Percentiles rank a stretch among this genome's conserved stretches.
Conservation (phyloP, 345 rosid genomes). For the Populus tremula region DNA sequence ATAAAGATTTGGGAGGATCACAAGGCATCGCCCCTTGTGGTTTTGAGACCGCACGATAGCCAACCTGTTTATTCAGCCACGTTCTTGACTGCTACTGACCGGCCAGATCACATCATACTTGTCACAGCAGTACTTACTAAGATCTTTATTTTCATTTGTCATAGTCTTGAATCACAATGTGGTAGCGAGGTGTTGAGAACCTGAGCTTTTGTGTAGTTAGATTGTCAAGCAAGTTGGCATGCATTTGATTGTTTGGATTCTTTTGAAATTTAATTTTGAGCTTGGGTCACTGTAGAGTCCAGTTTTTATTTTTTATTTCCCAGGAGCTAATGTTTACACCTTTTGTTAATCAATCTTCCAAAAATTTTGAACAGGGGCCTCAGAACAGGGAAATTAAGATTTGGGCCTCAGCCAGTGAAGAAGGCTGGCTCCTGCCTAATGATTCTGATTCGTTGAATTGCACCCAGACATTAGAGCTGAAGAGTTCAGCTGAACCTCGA, state of each 20-base stretch:
- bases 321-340: not conserved
- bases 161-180: not conserved
- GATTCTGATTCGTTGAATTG: constrained; percentile 68
- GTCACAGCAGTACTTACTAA: constrained; percentile 65
- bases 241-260: not conserved
- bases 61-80: constrained; percentile 70
- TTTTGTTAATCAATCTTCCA: not conserved
- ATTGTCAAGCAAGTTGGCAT: not conserved
- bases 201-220: constrained; percentile 10
- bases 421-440: constrained; percentile 76
- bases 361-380: constrained; percentile 53
- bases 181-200: constrained; percentile 1
- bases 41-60: constrained; percentile 82
- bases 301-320: not conserved
- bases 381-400: constrained; percentile 73
- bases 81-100: constrained; percentile 63
- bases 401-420: constrained; percentile 72
- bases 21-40: constrained; percentile 59
- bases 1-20: constrained; percentile 91
- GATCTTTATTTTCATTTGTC: not conserved
- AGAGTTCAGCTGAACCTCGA: constrained; percentile 59
- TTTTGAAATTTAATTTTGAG: not conserved
- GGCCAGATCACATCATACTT: constrained; percentile 80
- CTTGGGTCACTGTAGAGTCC: constrained; percentile 1
- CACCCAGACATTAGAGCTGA: constrained; percentile 70